phyloP scores from a whole-genome alignment of 352 stramenopile species.

The Phytophthora chlamydospora region DNA sequence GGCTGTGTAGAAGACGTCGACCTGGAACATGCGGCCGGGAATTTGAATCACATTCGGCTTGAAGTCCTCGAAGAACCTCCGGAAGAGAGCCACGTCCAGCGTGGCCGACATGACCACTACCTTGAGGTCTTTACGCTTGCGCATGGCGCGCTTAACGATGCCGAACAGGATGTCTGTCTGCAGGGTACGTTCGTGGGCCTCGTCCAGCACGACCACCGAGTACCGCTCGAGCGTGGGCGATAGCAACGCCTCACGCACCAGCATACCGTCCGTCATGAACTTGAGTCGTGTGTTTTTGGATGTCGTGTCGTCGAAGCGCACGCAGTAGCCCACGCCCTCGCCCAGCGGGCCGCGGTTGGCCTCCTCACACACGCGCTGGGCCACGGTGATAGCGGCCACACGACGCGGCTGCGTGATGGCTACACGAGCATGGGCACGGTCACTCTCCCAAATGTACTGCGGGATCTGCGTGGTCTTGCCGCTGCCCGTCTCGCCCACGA shows the following conservation, averaged over 20 bases:
- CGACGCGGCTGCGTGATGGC: constrained; percentile 85
- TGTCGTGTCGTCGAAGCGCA: constrained; percentile 95
- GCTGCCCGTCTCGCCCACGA: constrained; percentile 90
- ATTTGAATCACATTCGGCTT: constrained; percentile 86
- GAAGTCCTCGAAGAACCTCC: constrained; percentile 93
- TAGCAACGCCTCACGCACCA: constrained; percentile 91
- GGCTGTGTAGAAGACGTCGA: constrained; percentile 91
- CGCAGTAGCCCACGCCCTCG: constrained; percentile 90
- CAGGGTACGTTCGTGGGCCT: constrained; percentile 87
- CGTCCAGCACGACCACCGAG: constrained; percentile 87
- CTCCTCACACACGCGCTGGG: constrained; percentile 81
- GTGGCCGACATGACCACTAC: constrained; percentile 99
- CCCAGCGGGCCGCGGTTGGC: constrained; percentile 53
- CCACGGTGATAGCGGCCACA: constrained; percentile 85
- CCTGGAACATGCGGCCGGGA: constrained; percentile 87
- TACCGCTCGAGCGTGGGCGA: constrained; percentile 77
- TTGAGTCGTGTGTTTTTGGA: constrained; percentile 91
- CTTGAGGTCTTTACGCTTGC: constrained; percentile 87
- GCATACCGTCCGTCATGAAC: constrained; percentile 93
- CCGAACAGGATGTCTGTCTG: constrained; percentile 92
- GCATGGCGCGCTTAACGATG: constrained; percentile 87
- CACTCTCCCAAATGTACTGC: constrained; percentile 84
- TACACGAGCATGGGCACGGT: constrained; percentile 50
- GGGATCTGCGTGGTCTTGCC: constrained; percentile 93
- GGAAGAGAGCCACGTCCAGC: constrained; percentile 94